Conservation (phyloP, 2,329 filamentous ascomycete genomes). For the Fusarium circinatum region DNA sequence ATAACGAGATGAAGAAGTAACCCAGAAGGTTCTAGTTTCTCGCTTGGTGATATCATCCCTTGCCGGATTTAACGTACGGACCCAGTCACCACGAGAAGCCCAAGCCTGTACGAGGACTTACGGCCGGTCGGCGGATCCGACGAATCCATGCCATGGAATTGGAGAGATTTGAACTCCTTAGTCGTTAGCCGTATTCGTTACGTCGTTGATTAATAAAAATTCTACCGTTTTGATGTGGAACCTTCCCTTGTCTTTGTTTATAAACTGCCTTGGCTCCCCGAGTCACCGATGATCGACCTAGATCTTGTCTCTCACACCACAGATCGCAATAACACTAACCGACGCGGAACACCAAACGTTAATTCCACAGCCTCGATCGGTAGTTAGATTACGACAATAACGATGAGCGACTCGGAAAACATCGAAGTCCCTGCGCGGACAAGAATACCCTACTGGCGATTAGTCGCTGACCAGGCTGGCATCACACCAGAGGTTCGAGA, state of each 20-base stretch:
- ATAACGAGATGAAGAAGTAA: background rate
- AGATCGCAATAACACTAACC: background rate
- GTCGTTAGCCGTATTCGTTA: background rate
- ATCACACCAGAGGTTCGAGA: constrained; percentile 31
- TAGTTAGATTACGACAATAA: background rate
- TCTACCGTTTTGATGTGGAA: background rate
- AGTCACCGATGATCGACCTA: constrained; percentile 1
- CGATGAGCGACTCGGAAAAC: constrained; percentile 28
- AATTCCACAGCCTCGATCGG: constrained; percentile 1
- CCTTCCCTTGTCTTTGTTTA: constrained; percentile 8
- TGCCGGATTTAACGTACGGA: constrained; percentile 10
- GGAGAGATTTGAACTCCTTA: constrained; percentile 15
- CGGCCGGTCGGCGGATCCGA: constrained; percentile 27
- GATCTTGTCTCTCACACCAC: background rate
- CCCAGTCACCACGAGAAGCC: constrained; percentile 10
- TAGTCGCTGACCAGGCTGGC: constrained; percentile 31
- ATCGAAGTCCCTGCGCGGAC: constrained; percentile 29
- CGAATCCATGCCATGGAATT: constrained; percentile 6
- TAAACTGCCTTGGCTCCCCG: constrained; percentile 15
- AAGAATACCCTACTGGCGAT: constrained; percentile 33
- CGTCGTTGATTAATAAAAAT: constrained; percentile 22
- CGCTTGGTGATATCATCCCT: constrained; percentile 26
- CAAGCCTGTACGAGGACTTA: constrained; percentile 6
- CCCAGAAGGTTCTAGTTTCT: constrained; percentile 12
- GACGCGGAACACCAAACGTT: background rate